A percentile compares a stretch with the other conserved stretches of the same genome.
phyloP scores from a whole-genome alignment of 192 early-diverging fungal genomes.

The Backusella australiensis region DNA sequence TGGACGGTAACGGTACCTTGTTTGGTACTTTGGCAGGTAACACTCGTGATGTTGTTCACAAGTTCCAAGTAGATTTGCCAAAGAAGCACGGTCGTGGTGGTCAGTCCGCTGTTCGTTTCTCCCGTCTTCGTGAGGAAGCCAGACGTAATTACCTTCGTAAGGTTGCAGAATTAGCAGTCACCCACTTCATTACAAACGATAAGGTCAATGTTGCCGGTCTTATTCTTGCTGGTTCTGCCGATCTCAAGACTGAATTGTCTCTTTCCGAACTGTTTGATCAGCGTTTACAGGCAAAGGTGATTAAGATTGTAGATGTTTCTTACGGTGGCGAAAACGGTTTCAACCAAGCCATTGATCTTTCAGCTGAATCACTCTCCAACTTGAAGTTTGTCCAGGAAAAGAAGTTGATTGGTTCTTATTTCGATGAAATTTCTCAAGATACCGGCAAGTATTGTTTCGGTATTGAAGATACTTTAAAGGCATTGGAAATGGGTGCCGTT shows the following conservation, averaged over 20 bases:
- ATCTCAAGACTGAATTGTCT: constrained; percentile 96
- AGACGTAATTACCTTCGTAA: constrained; percentile 99
- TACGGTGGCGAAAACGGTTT: constrained; percentile 99
- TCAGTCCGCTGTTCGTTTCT: constrained; percentile 99
- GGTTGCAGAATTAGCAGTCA: constrained; percentile 95
- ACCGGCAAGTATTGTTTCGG: constrained; percentile 97
- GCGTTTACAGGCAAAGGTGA: constrained; percentile 82
- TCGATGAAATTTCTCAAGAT: constrained; percentile 96
- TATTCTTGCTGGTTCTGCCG: constrained; percentile 96
- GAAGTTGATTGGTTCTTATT: constrained; percentile 93
- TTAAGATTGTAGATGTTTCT: constrained; percentile 95
- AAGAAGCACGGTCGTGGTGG: constrained; percentile 99
- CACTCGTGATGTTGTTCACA: constrained; percentile 91
- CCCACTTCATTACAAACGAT: constrained; percentile 94
- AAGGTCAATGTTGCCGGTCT: constrained; percentile 75
- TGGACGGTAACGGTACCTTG: constrained; percentile 97
- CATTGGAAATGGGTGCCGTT: constrained; percentile 96
- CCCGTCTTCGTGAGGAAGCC: constrained; percentile 98
- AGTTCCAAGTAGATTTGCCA: constrained; percentile 94
- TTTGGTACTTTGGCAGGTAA: constrained; percentile 96
- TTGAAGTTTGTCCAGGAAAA: constrained; percentile 99
- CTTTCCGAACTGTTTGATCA: constrained; percentile 97
- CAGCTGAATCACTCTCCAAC: constrained; percentile 87
- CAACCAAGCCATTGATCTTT: constrained; percentile 95
- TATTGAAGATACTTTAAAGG: constrained; percentile 94